Evolutionary conservation across 2,329 filamentous ascomycete species (phyloP), one percentile per base, ranked within the genome.

Genomic region (Nemania sp.): DNA sequence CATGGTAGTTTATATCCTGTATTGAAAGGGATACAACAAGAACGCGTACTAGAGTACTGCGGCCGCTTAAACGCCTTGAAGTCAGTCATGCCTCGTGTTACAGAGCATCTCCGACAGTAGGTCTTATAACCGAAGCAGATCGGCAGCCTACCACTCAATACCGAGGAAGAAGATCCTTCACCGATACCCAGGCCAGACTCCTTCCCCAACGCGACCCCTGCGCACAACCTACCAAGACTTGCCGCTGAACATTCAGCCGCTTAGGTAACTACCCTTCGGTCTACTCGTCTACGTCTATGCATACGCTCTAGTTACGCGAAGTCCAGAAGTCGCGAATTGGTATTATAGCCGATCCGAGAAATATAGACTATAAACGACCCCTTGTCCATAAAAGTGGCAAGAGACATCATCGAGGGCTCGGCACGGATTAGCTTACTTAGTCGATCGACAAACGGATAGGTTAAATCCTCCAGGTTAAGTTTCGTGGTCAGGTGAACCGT

Each of bases 201-300:
- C 54, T 57, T 59, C 54, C 37, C 57, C 57, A 57, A 59, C 22
- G 26, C 31, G 11, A 24, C 39, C 42, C 33, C 39, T 49, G 34
- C n/a, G 37, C 42, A 30, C 17, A 24, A 26, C 24, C 14, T 37
- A 23, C 17, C 39, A 15, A 24, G 23, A 9, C 23, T 15, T 15
- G 12, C 22, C 26, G n/a, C 33, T 26, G 28, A 51, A n/a, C 12
- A 9, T 36, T 34, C 17, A 11, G 33, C 17, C 9, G 19, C 14
- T 26, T 43, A 3, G 23, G 40, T 43, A 31, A 30, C n/a, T 30
- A 24, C n/a, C n/a, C 6, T 28, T 36, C 8, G 17, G 26, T n/a
- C 17, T 7, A 23, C 30, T 36, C 14, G 19, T 7, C 33, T 36
- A 36, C 33, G n/a, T 17, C 15, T 36, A 36, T 17, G 8, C 15